These are phyloP conservation scores for Malus hybrid DNA, from an alignment of 331 rosid genomes.

Conservation along the genomic window DNA sequence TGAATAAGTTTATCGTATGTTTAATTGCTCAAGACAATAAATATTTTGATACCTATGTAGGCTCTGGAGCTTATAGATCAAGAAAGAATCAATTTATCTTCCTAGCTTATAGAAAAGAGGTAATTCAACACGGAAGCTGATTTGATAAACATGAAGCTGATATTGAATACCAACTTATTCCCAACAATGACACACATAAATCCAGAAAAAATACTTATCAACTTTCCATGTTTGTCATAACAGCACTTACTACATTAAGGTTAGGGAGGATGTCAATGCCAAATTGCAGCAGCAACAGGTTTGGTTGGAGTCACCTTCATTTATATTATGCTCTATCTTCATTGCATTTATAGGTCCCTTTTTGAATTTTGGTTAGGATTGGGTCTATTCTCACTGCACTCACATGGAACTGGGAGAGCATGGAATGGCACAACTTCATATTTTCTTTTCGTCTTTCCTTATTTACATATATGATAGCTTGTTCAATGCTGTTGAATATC, in stretches of 20 bases:
- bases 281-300: slow-evolving; percentile 69
- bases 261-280: slow-evolving; percentile 38
- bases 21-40: background rate
- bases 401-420: slow-evolving; percentile 31
- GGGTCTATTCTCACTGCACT: slow-evolving; percentile 35
- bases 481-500: background rate
- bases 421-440: slow-evolving; percentile 28
- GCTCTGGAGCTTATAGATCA: slow-evolving; percentile 69
- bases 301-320: slow-evolving; percentile 15
- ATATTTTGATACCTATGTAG: slow-evolving; percentile 31
- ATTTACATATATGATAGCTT: background rate
- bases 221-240: slow-evolving; percentile 21
- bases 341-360: slow-evolving; percentile 9
- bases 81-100: slow-evolving; percentile 54
- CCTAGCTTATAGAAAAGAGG: slow-evolving; percentile 66
- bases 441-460: background rate
- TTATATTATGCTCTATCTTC: slow-evolving; percentile 9
- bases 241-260: slow-evolving; percentile 56
- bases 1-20: background rate
- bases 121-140: slow-evolving; percentile 20
- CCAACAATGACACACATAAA: background rate
- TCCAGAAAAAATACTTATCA: background rate
- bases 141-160: background rate
- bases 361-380: slow-evolving; percentile 46
- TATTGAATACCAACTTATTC: background rate